Conservation (phyloP, 148 eudicot genomes). For the Rhododendron simsii region DNA sequence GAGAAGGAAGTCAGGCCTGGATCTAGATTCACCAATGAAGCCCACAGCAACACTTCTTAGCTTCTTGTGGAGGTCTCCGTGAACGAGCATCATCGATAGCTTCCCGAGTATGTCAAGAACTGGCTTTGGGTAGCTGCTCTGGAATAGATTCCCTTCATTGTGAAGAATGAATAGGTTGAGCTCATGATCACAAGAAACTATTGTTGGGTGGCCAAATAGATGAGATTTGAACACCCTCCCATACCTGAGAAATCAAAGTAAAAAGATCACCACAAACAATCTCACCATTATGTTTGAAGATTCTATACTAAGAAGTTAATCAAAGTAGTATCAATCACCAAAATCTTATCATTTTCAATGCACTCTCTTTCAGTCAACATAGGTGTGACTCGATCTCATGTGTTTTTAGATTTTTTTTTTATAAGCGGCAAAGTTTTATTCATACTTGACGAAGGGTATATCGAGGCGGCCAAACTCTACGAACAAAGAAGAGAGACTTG, state of each 20-base stretch:
- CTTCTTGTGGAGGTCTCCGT: slow-evolving; percentile 45
- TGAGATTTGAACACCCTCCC: slow-evolving; percentile 54
- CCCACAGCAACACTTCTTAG: slow-evolving; percentile 33
- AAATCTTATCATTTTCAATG: no score
- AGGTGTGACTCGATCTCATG: no score
- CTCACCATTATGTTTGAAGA: background rate
- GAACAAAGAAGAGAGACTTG: no score
- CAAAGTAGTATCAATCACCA: background rate
- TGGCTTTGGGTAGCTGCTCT: slow-evolving; percentile 43
- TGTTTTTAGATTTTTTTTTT: no score
- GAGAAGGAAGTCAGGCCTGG: slow-evolving; percentile 31
- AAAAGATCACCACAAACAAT: background rate
- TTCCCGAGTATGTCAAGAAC: slow-evolving; percentile 46
- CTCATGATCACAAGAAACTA: slow-evolving; percentile 55
- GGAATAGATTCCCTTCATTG: slow-evolving; percentile 47
- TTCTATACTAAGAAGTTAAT: background rate
- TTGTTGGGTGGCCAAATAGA: slow-evolving; percentile 40
- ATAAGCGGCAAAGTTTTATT: no score
- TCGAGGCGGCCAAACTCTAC: no score
- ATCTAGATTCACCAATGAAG: slow-evolving; percentile 26
- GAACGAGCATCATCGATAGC: slow-evolving; percentile 35
- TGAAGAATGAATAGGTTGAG: slow-evolving; percentile 41
- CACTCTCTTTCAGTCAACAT: no score
- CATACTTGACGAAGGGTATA: no score
- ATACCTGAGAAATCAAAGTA: slow-evolving; percentile 25